Evolutionary conservation across 805 yeast species (phyloP).

Genomic region (Starmerella scarabaei): DNA sequence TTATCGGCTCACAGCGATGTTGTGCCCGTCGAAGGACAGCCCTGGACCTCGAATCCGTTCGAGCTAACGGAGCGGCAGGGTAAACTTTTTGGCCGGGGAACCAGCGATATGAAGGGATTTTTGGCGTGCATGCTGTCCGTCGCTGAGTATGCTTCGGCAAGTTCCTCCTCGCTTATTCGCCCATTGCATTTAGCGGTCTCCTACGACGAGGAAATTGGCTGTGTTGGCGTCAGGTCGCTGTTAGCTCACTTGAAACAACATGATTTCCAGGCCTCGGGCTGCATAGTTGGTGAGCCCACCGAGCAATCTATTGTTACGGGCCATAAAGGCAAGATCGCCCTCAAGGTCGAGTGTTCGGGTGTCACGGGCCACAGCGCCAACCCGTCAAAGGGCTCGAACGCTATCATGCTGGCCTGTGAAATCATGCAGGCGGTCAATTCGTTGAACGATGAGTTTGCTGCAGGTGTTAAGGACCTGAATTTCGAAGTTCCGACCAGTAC

Average conservation of each 20-base stretch:
- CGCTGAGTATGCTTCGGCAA: constrained; percentile 6
- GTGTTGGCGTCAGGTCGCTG: constrained; percentile 17
- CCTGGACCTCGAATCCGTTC: constrained; percentile 19
- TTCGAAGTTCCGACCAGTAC: constrained; percentile 16
- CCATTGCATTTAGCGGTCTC: constrained; percentile 15
- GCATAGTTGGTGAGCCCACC: constrained; percentile 18
- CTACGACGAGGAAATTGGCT: constrained; percentile 19
- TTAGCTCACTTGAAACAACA: constrained; percentile 5
- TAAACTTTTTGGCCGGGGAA: constrained; percentile 16
- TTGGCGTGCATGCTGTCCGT: constrained; percentile 17
- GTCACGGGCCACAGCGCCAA: constrained; percentile 16
- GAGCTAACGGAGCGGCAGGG: constrained; percentile 1
- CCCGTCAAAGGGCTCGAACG: constrained; percentile 15
- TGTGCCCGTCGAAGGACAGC: constrained; percentile 18
- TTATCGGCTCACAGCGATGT: constrained; percentile 18
- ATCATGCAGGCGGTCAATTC: constrained; percentile 6
- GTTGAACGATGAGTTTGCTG: neutral
- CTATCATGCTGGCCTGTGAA: constrained; percentile 13
- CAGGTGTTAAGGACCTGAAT: constrained; percentile 2
- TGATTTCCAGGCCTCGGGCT: constrained; percentile 11
- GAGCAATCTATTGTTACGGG: constrained; percentile 11
- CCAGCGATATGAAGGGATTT: constrained; percentile 18
- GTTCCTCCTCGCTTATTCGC: constrained; percentile 2
- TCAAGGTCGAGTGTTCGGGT: constrained; percentile 11
- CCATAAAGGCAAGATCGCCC: constrained; percentile 18